Evolutionary conservation across 768 basidiomycete species (phyloP).

Genomic region (Stropharia rugosoannulata): DNA sequence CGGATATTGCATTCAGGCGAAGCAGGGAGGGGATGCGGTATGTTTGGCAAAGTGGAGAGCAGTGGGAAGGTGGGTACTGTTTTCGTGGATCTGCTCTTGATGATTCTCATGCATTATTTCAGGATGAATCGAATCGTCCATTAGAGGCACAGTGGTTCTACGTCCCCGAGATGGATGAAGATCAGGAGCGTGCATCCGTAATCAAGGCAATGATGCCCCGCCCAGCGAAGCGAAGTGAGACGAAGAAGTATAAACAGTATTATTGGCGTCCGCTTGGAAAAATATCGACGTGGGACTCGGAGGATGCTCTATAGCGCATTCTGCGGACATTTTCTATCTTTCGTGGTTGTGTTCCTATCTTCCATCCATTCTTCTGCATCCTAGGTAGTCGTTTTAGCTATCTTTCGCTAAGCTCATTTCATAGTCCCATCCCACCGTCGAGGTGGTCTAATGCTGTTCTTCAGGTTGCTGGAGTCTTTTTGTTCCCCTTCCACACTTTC

Average conservation of each 20-base stretch:
- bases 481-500: too few species aligned
- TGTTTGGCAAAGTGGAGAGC: conserved; percentile 74
- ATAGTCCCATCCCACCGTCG: too few species aligned
- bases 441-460: too few species aligned
- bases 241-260: conserved; percentile 85
- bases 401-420: too few species aligned
- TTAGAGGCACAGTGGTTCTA: conserved; percentile 76
- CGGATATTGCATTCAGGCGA: conserved; percentile 46
- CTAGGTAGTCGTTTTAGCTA: too few species aligned
- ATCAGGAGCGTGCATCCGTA: conserved; percentile 66
- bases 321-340: neutral
- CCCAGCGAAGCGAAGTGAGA: conserved; percentile 69
- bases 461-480: too few species aligned
- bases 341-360: neutral
- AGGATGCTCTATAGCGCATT: conserved; percentile 50
- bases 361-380: neutral
- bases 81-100: conserved; percentile 6
- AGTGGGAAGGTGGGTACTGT: conserved; percentile 49
- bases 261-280: conserved; percentile 77
- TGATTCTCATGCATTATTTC: conserved; percentile 2
- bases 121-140: conserved; percentile 50
- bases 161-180: conserved; percentile 68
- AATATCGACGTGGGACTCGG: conserved; percentile 71
- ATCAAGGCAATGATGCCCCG: conserved; percentile 75
- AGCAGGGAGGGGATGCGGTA: conserved; percentile 46